Evolutionary conservation across 768 basidiomycete species (phyloP).

Genomic region (Suillus variegatus): DNA sequence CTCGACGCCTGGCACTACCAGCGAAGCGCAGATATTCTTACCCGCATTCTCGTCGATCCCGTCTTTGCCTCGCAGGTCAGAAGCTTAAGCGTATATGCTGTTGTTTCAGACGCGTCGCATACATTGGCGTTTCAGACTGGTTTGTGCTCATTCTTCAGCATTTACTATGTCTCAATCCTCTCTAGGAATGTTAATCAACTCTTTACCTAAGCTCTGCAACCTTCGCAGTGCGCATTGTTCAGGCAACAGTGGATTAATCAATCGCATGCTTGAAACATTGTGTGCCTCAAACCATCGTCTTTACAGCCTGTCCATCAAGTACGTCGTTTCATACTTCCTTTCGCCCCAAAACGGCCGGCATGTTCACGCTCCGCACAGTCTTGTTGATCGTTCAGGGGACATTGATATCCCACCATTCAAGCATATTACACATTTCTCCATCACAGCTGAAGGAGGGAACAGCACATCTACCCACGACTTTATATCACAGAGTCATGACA

Average conservation of each 20-base stretch:
- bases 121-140: slow-evolving; percentile 66
- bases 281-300: slow-evolving; percentile 53
- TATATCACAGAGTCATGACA: slow-evolving; percentile 51
- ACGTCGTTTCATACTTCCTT: slow-evolving; percentile 16
- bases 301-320: slow-evolving; percentile 59
- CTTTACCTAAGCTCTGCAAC: slow-evolving; percentile 61
- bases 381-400: slow-evolving; percentile 44
- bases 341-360: not conserved
- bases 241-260: slow-evolving; percentile 54
- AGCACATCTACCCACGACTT: slow-evolving; percentile 45
- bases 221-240: slow-evolving; percentile 62
- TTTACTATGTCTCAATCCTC: not conserved
- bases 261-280: slow-evolving; percentile 52
- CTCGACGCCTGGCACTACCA: slow-evolving; percentile 51
- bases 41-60: slow-evolving; percentile 60
- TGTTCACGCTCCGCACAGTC: slow-evolving; percentile 12
- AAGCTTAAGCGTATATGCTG: slow-evolving; percentile 60
- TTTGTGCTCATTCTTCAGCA: slow-evolving; percentile 25
- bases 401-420: slow-evolving; percentile 50
- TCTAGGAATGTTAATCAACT: slow-evolving; percentile 68
- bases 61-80: slow-evolving; percentile 58
- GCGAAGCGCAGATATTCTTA: slow-evolving; percentile 71
- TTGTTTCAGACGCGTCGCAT: slow-evolving; percentile 46
- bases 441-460: slow-evolving; percentile 46
- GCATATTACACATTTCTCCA: slow-evolving; percentile 60